A percentile compares a stretch with the other conserved stretches of the same genome.
Evolutionary conservation across 176 grass and related monocot species (phyloP).

Genomic region (Chloris gayana): DNA sequence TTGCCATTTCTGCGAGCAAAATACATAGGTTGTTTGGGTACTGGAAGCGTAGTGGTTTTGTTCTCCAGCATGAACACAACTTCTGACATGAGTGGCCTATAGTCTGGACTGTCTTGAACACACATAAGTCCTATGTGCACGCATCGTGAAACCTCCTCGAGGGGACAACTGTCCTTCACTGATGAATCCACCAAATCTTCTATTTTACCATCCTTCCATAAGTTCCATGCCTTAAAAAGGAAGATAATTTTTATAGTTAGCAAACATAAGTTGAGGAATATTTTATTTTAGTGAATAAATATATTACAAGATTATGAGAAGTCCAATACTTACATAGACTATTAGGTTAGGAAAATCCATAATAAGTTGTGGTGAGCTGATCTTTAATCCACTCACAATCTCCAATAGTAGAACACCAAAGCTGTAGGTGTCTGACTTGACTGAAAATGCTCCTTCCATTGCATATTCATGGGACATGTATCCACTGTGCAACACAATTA

Average conservation of each 20-base stretch:
- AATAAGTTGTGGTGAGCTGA: no score
- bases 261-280: background rate
- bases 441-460: conserved; percentile 51
- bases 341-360: conserved; percentile 7
- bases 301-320: no score
- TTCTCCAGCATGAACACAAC: conserved; percentile 54
- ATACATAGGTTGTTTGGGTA: conserved; percentile 43
- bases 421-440: conserved; percentile 61
- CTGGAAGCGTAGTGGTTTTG: conserved; percentile 13
- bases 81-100: conserved; percentile 48
- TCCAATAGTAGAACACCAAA: conserved; percentile 57
- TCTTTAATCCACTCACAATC: no score
- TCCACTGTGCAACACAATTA: conserved; percentile 20
- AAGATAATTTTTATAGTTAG: background rate
- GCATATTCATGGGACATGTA: conserved; percentile 70
- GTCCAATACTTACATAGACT: conserved; percentile 36
- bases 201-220: conserved; percentile 53
- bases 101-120: conserved; percentile 50
- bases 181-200: conserved; percentile 38
- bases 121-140: conserved; percentile 58
- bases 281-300: background rate
- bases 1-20: background rate
- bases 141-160: conserved; percentile 41
- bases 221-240: conserved; percentile 38
- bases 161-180: background rate